Evolutionary conservation across 352 stramenopile genomes (phyloP).

Genomic region (Phytophthora pisi): DNA sequence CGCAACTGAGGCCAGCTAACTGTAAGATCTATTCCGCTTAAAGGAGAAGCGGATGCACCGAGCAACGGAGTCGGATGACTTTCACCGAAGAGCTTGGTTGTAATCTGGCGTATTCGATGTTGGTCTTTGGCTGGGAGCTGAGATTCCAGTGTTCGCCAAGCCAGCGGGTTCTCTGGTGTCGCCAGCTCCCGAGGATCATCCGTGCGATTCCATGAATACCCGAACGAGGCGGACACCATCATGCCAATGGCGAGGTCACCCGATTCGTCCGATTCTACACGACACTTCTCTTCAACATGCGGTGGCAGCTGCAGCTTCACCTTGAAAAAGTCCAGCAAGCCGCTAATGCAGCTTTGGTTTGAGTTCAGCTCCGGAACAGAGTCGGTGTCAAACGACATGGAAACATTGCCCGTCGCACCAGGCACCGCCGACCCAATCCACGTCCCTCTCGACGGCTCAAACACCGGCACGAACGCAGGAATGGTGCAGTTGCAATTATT

Average conservation of each 20-base stretch:
- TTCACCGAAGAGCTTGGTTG: conserved; percentile 44
- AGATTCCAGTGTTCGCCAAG: conserved; percentile 35
- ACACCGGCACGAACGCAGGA: conserved; percentile 72
- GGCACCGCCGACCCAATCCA: conserved; percentile 76
- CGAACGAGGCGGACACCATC: conserved; percentile 72
- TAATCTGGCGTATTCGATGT: conserved; percentile 34
- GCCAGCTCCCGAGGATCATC: conserved; percentile 52
- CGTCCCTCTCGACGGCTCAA: conserved; percentile 54
- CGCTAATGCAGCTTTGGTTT: conserved; percentile 81
- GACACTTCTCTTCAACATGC: conserved; percentile 67
- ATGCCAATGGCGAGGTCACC: conserved; percentile 57
- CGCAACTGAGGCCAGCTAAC: conserved; percentile 72
- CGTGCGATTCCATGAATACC: conserved; percentile 55
- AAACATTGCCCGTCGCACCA: conserved; percentile 74
- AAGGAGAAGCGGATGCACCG: conserved; percentile 45
- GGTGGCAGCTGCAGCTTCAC: conserved; percentile 74
- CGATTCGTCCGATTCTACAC: conserved; percentile 41
- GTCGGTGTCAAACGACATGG: conserved; percentile 80
- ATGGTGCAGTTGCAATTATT: conserved; percentile 86
- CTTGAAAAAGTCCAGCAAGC: conserved; percentile 82
- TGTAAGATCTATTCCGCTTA: conserved; percentile 63
- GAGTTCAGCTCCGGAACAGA: conserved; percentile 69
- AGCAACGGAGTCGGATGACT: conserved; percentile 35
- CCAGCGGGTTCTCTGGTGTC: conserved; percentile 17
- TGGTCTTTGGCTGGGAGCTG: conserved; percentile 22